Evolutionary conservation across 306 rosid species (phyloP).

Genomic region (Acacia acuminata): DNA sequence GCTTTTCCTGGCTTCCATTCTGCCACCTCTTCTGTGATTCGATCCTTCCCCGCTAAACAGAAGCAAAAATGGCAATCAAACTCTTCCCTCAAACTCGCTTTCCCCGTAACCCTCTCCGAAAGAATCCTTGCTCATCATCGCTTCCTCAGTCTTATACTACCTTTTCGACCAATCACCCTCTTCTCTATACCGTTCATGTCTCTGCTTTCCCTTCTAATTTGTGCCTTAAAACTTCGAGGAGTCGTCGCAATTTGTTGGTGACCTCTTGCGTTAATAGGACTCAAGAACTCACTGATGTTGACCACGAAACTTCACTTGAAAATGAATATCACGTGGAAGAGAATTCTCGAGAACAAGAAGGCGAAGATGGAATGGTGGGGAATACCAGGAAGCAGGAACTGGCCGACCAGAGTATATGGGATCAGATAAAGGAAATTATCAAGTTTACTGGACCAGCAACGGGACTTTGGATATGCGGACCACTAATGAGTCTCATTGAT

Average conservation of each 20-base stretch:
- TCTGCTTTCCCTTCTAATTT: slow-evolving; percentile 26
- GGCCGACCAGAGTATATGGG: slow-evolving; percentile 53
- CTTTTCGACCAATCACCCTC: slow-evolving; percentile 14
- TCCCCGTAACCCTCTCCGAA: slow-evolving; percentile 31
- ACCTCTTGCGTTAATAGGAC: slow-evolving; percentile 28
- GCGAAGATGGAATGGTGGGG: slow-evolving; percentile 14
- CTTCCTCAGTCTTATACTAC: slow-evolving; percentile 25
- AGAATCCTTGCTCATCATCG: slow-evolving; percentile 31
- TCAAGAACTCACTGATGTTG: slow-evolving; percentile 30
- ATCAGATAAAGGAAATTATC: slow-evolving; percentile 72
- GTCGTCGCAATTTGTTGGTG: neutral
- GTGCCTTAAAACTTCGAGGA: slow-evolving; percentile 4
- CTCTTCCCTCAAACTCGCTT: slow-evolving; percentile 19
- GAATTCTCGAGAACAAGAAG: slow-evolving; percentile 19
- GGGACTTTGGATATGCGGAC: slow-evolving; percentile 86
- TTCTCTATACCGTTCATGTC: slow-evolving; percentile 6
- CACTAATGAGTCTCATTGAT: slow-evolving; percentile 86
- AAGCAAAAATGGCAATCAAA: slow-evolving; percentile 37
- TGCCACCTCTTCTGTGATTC: neutral
- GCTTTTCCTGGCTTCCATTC: neutral
- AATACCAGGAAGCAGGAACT: slow-evolving; percentile 37
- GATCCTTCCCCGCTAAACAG: neutral
- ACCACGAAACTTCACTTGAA: neutral
- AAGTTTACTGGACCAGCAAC: slow-evolving; percentile 77
- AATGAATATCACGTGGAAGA: slow-evolving; percentile 1